Base-by-base conservation (phyloP, 83 land plant genomes). In the Diphasiastrum complanatum region DNA sequence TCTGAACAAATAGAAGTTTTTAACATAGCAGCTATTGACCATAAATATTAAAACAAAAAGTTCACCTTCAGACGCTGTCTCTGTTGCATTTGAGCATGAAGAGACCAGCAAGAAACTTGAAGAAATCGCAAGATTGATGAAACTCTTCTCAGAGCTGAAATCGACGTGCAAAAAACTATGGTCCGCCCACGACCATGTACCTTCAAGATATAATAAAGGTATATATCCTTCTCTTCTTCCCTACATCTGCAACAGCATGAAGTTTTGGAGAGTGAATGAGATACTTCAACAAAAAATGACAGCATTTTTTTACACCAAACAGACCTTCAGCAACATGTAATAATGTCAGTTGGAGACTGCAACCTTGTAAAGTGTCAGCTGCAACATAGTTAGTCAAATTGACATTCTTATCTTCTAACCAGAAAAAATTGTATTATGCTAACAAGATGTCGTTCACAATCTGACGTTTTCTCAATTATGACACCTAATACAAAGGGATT, bases 61-160 rank as follows among this genome's bases (percentile, higher is more conserved):
- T 16, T 30, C 37, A 93, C 99, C 96, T 95, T 95, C 29, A 95
- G 75, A 27, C 99, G 86, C 40, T 95, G 93, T 51, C 85, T 77
- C 78, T 95, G 99, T 59, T 95, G 99, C 89, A 86, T 86, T 60
- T 89, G 92, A 37, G 99, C 92, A 82, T 95, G 99, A 70, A 95
- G 81, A 26, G 86, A 82, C 79, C 77, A 82, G 28, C 79, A 86
- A 60, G 79, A 60, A 18, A 95, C 59, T 29, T 74, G 67, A 48
- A 89, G 72, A 47, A 84, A 72, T 6, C 77, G 73, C 69, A 95
- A 63, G 1, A 86, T 26, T 23, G 99, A 78, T 47, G 96, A 65
- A 48, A 84, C 61, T 36, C 78, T 83, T 11, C 92, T 84, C 32
- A 95, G 63, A 48, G 97, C 92, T 20, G 99, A 82, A 60, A 89